These are phyloP conservation scores for Kwoniella bestiolae DNA, from an alignment of 768 basidiomycete species.

Conservation along the genomic window DNA sequence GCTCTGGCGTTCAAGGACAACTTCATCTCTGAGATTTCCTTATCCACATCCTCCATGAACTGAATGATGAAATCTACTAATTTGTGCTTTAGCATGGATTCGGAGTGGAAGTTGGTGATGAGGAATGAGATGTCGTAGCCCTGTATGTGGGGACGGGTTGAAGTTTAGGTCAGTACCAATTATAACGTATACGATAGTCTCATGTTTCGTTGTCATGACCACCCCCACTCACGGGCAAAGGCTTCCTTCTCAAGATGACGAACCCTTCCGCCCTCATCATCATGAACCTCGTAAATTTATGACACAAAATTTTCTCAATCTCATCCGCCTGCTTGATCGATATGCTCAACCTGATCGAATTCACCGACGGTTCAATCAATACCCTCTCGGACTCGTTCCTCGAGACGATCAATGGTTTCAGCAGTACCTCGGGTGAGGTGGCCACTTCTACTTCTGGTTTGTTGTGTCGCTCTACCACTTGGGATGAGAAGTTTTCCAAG, in stretches of 20 bases:
- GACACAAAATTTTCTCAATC: conserved; percentile 93
- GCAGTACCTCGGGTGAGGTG: conserved; percentile 88
- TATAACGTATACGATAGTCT: no score
- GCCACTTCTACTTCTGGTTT: conserved; percentile 91
- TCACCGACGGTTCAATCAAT: conserved; percentile 94
- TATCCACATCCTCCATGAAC: conserved; percentile 99
- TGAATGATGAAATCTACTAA: conserved; percentile 99
- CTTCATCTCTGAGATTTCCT: conserved; percentile 99
- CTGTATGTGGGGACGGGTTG: conserved; percentile 59
- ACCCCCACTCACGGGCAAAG: conserved; percentile 69
- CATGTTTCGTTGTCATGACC: no score
- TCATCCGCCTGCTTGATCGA: conserved; percentile 99
- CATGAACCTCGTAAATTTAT: conserved; percentile 98
- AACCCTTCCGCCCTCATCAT: conserved; percentile 99
- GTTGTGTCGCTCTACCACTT: conserved; percentile 97
- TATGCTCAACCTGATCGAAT: conserved; percentile 94
- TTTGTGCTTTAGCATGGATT: conserved; percentile 99
- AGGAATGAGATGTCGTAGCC: conserved; percentile 99
- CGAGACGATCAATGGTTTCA: conserved; percentile 91
- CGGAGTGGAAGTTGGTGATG: conserved; percentile 93
- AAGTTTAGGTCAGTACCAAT: no score
- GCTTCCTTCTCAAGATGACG: conserved; percentile 91
- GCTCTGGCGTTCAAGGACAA: conserved; percentile 93
- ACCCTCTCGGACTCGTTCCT: conserved; percentile 97
- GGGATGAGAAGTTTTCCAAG: conserved; percentile 96